phyloP scores from a whole-genome alignment of 176 grass and related monocot species.

The Zea luxurians region DNA sequence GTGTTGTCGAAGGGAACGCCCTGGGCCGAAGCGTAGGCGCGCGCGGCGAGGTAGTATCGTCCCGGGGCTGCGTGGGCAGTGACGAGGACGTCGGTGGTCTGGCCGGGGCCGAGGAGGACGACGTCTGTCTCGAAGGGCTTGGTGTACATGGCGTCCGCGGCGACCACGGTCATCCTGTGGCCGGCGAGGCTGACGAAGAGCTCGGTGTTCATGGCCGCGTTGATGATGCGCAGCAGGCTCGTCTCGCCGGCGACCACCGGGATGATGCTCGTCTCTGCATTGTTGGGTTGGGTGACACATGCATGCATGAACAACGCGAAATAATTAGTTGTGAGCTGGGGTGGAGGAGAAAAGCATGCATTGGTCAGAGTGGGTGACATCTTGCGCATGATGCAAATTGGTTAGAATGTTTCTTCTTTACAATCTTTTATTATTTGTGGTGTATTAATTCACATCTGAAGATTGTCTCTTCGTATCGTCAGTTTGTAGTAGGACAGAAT shows the following conservation, averaged over 20 bases:
- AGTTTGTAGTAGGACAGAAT: neutral
- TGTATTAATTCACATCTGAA: neutral
- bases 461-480: constrained; percentile 20
- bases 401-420: neutral
- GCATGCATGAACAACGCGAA: neutral
- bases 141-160: constrained; percentile 72
- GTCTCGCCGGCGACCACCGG: constrained; percentile 67
- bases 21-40: constrained; percentile 56
- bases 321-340: neutral
- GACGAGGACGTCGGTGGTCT: constrained; percentile 92
- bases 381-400: neutral
- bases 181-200: constrained; percentile 87
- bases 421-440: neutral
- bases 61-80: constrained; percentile 59
- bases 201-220: constrained; percentile 71
- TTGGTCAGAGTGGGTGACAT: neutral
- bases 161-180: constrained; percentile 86
- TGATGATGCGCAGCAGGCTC: constrained; percentile 73
- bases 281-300: neutral
- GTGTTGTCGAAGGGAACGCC: constrained; percentile 77
- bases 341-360: neutral
- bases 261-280: constrained; percentile 68
- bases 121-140: constrained; percentile 69
- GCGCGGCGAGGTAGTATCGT: constrained; percentile 86
- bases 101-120: constrained; percentile 70